These are phyloP conservation scores for Kokia cookei DNA, from an alignment of 441 rosid genomes.

Conservation along the genomic window DNA sequence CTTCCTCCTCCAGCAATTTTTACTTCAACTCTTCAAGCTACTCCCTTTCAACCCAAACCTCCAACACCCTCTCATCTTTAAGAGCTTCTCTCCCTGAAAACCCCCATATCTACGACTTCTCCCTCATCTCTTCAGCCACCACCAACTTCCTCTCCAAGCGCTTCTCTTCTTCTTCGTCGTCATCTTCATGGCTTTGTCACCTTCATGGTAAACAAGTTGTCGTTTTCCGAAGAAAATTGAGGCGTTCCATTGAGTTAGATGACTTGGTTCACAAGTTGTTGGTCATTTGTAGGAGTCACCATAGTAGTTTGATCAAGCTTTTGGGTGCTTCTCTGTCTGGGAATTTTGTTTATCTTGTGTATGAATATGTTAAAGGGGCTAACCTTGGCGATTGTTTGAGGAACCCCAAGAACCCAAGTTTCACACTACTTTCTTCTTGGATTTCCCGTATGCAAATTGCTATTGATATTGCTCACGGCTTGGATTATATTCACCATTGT, in stretches of 20 bases:
- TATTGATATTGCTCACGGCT: constrained; percentile 35
- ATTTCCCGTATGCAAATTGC: constrained; percentile 35
- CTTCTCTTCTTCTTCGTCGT: constrained; percentile 21
- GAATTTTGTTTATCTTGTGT: constrained; percentile 27
- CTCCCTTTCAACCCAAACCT: constrained; percentile 10
- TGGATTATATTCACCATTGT: constrained; percentile 41
- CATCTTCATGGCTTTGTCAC: constrained; percentile 32
- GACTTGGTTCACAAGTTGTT: constrained; percentile 22
- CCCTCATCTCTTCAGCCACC: constrained; percentile 35
- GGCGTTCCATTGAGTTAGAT: constrained; percentile 16
- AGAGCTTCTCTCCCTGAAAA: constrained; percentile 31
- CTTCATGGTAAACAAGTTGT: constrained; percentile 29
- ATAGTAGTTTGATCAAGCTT: constrained; percentile 31
- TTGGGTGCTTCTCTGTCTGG: constrained; percentile 34
- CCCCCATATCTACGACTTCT: constrained; percentile 31
- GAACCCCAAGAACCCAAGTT: constrained; percentile 26
- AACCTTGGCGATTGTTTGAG: constrained; percentile 34
- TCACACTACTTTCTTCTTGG: constrained; percentile 33
- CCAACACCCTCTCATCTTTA: constrained; percentile 25
- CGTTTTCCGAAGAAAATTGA: constrained; percentile 30
- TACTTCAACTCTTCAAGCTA: constrained; percentile 1
- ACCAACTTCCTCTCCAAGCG: constrained; percentile 22
- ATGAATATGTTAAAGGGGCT: constrained; percentile 33
- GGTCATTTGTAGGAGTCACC: constrained; percentile 35
- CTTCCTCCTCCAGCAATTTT: background rate